A percentile compares a stretch with the other conserved stretches of the same genome.
Conservation (phyloP, 176 grass and related monocot genomes). For the barley (Hordeum vulgare) region DNA sequence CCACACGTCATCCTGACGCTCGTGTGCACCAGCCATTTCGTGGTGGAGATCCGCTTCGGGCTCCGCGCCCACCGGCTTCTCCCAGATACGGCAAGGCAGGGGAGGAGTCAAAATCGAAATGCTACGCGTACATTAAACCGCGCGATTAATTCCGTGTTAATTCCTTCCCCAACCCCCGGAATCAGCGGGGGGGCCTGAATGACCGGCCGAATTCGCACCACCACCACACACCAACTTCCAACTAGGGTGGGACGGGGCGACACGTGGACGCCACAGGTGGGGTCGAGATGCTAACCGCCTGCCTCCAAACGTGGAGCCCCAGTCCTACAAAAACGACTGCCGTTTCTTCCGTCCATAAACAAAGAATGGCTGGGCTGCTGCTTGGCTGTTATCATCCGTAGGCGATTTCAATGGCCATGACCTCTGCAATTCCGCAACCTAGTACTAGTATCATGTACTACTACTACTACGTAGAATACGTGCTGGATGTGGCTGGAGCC, state of each 20-base stretch:
- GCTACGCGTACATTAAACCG: not conserved
- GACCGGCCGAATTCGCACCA: not conserved
- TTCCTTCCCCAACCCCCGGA: not conserved
- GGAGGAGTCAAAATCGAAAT: not conserved
- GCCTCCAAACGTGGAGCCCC: slow-evolving; percentile 11
- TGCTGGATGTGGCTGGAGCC: not conserved
- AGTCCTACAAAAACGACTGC: slow-evolving; percentile 12
- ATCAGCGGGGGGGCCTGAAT: not conserved
- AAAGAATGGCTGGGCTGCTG: not conserved
- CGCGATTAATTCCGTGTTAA: not conserved
- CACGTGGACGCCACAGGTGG: slow-evolving; percentile 16
- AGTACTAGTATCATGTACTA: not conserved
- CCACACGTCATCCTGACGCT: not conserved
- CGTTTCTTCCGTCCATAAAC: not conserved
- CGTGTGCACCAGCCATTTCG: slow-evolving; percentile 24
- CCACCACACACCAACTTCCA: not conserved
- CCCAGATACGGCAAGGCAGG: slow-evolving; percentile 4
- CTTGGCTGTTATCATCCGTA: not conserved
- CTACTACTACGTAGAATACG: fast-evolving
- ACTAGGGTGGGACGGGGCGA: fast-evolving
- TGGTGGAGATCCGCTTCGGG: slow-evolving; percentile 34
- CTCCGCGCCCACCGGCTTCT: not conserved
- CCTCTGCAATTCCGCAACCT: not conserved
- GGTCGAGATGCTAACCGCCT: slow-evolving; percentile 2
- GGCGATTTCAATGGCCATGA: not conserved